phyloP scores from a whole-genome alignment of 306 rosid species.

The Ormosia emarginata region DNA sequence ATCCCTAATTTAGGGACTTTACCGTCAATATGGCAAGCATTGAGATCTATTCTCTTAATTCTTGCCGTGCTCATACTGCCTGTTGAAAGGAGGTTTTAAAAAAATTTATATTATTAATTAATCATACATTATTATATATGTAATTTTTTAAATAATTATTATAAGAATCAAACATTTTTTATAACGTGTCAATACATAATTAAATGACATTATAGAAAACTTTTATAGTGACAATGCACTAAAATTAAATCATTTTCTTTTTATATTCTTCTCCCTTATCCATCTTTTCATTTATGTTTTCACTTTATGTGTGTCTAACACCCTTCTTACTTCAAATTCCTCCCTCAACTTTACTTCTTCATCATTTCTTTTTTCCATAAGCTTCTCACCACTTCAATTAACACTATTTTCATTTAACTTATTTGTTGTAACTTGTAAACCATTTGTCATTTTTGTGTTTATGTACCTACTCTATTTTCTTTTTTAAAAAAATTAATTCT shows the following conservation, averaged over 20 bases:
- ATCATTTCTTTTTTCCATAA: neutral
- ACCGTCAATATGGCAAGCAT: neutral
- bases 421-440: neutral
- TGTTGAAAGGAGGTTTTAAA: neutral
- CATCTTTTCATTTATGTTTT: neutral
- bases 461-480: no score
- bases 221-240: no score
- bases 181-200: no score
- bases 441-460: neutral
- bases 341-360: no score
- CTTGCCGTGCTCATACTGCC: neutral
- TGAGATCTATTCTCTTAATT: neutral
- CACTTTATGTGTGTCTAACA: neutral
- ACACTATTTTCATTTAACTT: neutral
- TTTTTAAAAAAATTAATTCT: no score
- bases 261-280: no score
- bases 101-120: no score
- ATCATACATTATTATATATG: no score
- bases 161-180: no score
- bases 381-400: neutral
- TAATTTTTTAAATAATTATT: no score
- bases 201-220: no score
- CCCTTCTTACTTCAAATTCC: neutral
- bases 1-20: neutral
- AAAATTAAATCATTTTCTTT: neutral